These are phyloP conservation scores for Pochonia chlamydosporia DNA, from an alignment of 2,329 filamentous ascomycete genomes.

Conservation along the genomic window DNA sequence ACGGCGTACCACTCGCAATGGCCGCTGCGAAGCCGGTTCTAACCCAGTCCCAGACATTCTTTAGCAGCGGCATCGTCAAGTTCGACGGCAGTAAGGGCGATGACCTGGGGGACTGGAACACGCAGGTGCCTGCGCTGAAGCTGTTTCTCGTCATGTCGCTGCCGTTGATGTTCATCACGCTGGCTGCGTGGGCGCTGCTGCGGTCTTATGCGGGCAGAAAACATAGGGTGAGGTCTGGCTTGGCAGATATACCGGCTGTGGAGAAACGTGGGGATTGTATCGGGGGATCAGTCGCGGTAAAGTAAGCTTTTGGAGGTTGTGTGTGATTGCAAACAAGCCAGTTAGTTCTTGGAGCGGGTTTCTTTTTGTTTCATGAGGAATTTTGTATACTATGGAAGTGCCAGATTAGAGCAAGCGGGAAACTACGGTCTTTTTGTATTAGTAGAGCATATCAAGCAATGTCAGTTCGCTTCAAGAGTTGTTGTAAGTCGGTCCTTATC, in stretches of 20 bases:
- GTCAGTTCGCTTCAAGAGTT: no score
- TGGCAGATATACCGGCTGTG: neutral
- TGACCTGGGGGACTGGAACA: neutral
- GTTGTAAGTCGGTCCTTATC: no score
- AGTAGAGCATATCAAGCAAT: no score
- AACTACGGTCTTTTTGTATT: no score
- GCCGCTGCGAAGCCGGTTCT: constrained; percentile 6
- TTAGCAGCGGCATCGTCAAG: constrained; percentile 17
- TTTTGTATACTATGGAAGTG: no score
- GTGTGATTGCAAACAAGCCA: no score
- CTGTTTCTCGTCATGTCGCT: neutral
- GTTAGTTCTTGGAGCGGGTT: no score
- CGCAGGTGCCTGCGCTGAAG: neutral
- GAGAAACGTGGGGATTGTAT: neutral
- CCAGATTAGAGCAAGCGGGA: no score
- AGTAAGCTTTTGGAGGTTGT: no score
- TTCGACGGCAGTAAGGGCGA: neutral
- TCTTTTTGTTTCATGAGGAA: no score
- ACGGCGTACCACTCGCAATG: constrained; percentile 1
- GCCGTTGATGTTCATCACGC: neutral
- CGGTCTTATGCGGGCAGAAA: neutral
- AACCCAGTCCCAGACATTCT: constrained; percentile 18
- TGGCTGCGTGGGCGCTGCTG: neutral
- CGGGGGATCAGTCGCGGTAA: no score
- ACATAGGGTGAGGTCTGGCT: neutral